Evolutionary conservation across 106 monocot genomes (phyloP), one percentile per base, ranked within the genome.

Genomic region (Amphibolis antarctica): DNA sequence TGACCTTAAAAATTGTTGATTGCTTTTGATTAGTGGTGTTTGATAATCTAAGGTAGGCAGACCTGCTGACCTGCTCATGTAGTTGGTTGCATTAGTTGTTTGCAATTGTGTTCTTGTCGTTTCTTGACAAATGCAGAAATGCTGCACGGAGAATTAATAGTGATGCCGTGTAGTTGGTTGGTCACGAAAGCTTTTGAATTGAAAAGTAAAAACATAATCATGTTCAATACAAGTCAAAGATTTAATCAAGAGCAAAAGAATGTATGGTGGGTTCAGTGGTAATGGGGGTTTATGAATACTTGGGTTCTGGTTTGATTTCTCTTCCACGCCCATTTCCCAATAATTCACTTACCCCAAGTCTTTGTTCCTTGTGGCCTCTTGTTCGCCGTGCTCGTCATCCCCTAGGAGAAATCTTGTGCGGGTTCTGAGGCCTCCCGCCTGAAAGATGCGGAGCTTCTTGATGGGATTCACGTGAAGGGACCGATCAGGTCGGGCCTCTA

Each of bases 61-160:
- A 61, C 36, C 60, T 61, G 42, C 60, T 61, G 29, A 61, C 36
- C 60, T 61, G 42, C 60, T 61, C 60, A 42, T 61, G 60, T 44
- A 18, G 15, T 14, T 61, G 58, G 7, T 36, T 36, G 36, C 36
- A 2, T 7, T 7, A 36, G 2, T 2, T 36, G 4, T 4, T 36
- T 7, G 7, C 7, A 2, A 36, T 4, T 36, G 36, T 4, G 4
- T 7, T 7, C 36, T 36, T 36, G 36, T 36, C 7, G 30, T 58
- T 61, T 61, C 60, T 42, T 0, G 12, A 43, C 60, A 61, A 61
- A 61, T 42, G 14, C 60, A 43, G 36, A n/a, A 4, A 0, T 19
- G 19, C 18, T 60, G n/a, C 24, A 14, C 22, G n/a, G 10, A 10
- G 12, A 61, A 61, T 43, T 42, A 22, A 4, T 4, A 2, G 42